Base-by-base conservation (phyloP, 768 basidiomycete genomes). In the Amanita exitialis region DNA sequence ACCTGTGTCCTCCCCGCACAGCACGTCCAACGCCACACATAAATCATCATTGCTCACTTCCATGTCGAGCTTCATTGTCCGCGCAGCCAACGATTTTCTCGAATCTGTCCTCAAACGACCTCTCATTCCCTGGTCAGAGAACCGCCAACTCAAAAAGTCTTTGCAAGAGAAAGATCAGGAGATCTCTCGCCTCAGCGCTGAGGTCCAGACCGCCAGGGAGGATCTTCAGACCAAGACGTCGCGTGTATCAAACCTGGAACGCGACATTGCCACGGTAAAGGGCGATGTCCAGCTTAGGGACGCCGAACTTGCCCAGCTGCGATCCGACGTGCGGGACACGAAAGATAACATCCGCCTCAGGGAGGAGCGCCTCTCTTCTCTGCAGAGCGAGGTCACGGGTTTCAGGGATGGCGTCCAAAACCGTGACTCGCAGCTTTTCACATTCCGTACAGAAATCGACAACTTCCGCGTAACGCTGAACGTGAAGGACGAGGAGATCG, bases 401-500 rank as follows among this genome's bases (percentile, higher is more conserved):
- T 43, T 51, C 34, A 51, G 50, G 23, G 43, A 37, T 8, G 50
- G 36, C 42, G 43, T 51, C 23, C 50, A 51, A 18, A 44, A 30
- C 32, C 50, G 50, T 2, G 43, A 51, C 21, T 21, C 42, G 9
- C 42, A 44, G 30, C 30, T 51, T 10, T 44, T 12, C 42, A 51
- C 32, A 1, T 41, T 51, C 34, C 30, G 34, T 10, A 44, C 50
- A n/a, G 50, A 51, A n/a, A 37, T 51, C 21, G 50, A 51, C 42
- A 44, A 51, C 21, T 44, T 51, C 43, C 50, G 43, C 34, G 42
- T 44, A 15, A 44, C 43, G 23, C 30, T 51, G 20, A 34, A 51
- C 50, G 43, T 44, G 34, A 51, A 51, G 25, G 43, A 51, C 42
- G 34, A 30, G n/a, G 50, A 51, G 39, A 43, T 51, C 27, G 16